Evolutionary conservation across 257 asterid genomes (phyloP), one percentile per base, ranked within the genome.

Genomic region (Salvia rosmarinus): DNA sequence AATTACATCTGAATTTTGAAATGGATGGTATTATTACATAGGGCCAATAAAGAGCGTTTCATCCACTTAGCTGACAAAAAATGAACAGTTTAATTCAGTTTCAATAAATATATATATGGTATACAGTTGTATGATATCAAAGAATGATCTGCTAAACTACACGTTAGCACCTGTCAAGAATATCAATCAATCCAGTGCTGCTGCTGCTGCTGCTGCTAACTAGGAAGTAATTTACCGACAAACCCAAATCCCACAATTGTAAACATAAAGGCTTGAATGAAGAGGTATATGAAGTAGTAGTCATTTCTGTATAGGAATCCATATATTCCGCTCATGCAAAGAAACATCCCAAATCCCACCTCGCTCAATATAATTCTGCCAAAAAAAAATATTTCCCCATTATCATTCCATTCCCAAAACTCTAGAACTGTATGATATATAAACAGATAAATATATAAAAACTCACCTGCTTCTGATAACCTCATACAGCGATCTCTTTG

Each of bases 181-280:
- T 63, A 3, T 28, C 4, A 28, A 28, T 28, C 25, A 17, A 12
- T 13, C 50, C 50, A 43, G 5, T 43, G 5, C 49, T 3, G 17
- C 13, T 4, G 58, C n/a, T n/a, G n/a, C n/a, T n/a, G n/a, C 35
- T 21, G 60, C 16, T 4, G 52, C 20, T 67, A 62, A 28, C 25
- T n/a, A 6, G 63, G 77, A 57, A 80, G 34, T 23, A 56, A 25
- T 20, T 80, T 79, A 42, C 88, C 90, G 19, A 83, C 35, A 4
- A 68, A 81, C 1, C 85, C 80, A 3, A 85, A 77, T 64, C 88
- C 90, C 8, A 81, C 77, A 11, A 85, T 4, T 17, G 78, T 56
- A 30, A 83, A 85, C 8, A 77, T 49, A 28, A 79, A 56, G 12
- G 86, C 67, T 79, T 85, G 90, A 56, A 74, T 79, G 47, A 83